Evolutionary conservation across 805 yeast species (phyloP), one percentile per base, ranked within the genome.

Genomic region (Lachancea mirantina): DNA sequence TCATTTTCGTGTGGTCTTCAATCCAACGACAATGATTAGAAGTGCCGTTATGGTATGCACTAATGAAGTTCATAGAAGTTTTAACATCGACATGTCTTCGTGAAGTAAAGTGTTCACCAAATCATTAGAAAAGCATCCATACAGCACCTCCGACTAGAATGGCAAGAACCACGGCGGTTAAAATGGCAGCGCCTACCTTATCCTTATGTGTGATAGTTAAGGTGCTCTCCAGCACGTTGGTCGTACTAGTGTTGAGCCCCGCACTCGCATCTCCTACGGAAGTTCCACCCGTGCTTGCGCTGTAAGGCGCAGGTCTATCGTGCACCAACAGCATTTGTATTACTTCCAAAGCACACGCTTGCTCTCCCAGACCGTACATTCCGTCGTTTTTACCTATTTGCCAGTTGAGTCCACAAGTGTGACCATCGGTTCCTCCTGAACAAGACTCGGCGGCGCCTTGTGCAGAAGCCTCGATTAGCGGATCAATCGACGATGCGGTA

Each of bases 121-220:
- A n/a, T n/a, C 10, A n/a, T 33, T 56, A 74, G 33, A 74, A 53
- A 31, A 76, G 52, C 88, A 89, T 79, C 96, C 97, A 87, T 20
- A 76, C 64, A 19, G 82, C 70, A 15, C 87, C 76, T 22, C 78
- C 84, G 14, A 77, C 53, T 15, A 85, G 47, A 3, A 67, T 52
- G 2, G 74, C 72, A 42, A 84, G 55, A 1, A 81, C 76, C 5
- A 84, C 57, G 0, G 88, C 94, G 0, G 98, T 89, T 26, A 84
- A 57, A 14, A 88, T 64, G 29, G 94, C 94, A 1, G 96, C 96
- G 30, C 97, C 97, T 2, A 85, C 95, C 47, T 69, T 72, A 51
- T 84, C 95, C 39, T 72, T 75, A 0, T 64, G 55, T 1, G 74
- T 63, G 26, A 87, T 74, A 1, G 55, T 60, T 29, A 78, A 55